Conservation (phyloP, 2,329 filamentous ascomycete species). For the Immersiporthe knoxdaviesiana region DNA sequence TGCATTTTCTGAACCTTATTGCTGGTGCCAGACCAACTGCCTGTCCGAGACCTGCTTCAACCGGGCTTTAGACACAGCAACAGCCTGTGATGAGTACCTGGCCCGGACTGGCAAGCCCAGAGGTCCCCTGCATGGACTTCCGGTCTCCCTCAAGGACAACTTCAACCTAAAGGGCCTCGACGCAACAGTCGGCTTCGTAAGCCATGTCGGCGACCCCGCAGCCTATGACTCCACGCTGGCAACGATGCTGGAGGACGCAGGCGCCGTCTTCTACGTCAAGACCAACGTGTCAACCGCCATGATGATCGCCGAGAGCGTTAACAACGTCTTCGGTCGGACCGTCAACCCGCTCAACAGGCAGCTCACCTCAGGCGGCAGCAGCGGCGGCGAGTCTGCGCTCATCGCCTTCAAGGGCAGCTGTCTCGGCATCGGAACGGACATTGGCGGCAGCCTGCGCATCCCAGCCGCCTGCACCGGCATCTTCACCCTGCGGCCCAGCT, state of each 20-base stretch:
- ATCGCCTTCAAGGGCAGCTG: slow-evolving; percentile 61
- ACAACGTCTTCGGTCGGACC: slow-evolving; percentile 66
- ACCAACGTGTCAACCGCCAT: slow-evolving; percentile 64
- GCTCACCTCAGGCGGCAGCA: slow-evolving; percentile 66
- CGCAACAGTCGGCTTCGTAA: slow-evolving; percentile 65
- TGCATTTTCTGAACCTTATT: neutral
- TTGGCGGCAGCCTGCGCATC: slow-evolving; percentile 59
- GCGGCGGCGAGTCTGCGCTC: slow-evolving; percentile 69
- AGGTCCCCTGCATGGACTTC: slow-evolving; percentile 69
- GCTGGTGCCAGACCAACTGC: slow-evolving; percentile 47
- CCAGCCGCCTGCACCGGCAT: slow-evolving; percentile 61
- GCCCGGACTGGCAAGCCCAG: slow-evolving; percentile 48
- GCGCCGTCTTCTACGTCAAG: slow-evolving; percentile 61
- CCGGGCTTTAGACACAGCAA: slow-evolving; percentile 53
- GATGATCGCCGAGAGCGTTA: slow-evolving; percentile 69
- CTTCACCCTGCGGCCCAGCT: slow-evolving; percentile 59
- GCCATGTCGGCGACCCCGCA: slow-evolving; percentile 62
- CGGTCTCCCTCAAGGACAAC: slow-evolving; percentile 71
- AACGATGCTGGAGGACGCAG: slow-evolving; percentile 48
- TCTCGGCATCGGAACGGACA: slow-evolving; percentile 67
- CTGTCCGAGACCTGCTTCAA: slow-evolving; percentile 51
- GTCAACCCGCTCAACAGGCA: slow-evolving; percentile 63
- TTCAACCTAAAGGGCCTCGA: slow-evolving; percentile 66
- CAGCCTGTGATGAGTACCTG: slow-evolving; percentile 53
- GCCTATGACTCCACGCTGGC: slow-evolving; percentile 45